Evolutionary conservation across 1,284 basidiomycete species (phyloP).

Genomic region (Cutaneotrichosporon sp.): DNA sequence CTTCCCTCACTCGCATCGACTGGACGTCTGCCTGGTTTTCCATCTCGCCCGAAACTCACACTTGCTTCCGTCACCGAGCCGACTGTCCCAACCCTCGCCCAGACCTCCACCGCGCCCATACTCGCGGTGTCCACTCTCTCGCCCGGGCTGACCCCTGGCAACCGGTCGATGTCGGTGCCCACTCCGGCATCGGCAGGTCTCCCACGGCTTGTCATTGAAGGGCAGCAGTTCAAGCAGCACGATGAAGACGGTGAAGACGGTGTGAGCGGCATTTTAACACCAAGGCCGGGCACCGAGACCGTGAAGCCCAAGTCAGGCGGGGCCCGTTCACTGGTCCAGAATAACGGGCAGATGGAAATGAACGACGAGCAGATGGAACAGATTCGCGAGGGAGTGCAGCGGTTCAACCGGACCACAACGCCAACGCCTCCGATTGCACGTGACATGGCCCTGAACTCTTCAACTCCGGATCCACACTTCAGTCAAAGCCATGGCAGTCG

Average conservation of each 20-base stretch:
- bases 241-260: conserved; percentile 35
- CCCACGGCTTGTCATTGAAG: conserved; percentile 22
- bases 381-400: conserved; percentile 35
- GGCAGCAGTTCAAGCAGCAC: conserved; percentile 17
- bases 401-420: conserved; percentile 23
- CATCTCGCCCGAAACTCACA: conserved; percentile 38
- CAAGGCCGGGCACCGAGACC: conserved; percentile 16
- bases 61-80: conserved; percentile 1
- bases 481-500: neutral
- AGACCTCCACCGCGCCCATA: neutral
- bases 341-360: conserved; percentile 30
- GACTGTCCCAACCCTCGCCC: conserved; percentile 4
- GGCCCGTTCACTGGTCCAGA: conserved; percentile 15
- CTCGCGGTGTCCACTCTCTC: neutral
- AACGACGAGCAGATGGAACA: conserved; percentile 34
- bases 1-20: conserved; percentile 18
- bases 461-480: neutral
- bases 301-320: neutral
- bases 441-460: neutral
- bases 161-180: neutral
- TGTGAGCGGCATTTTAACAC: conserved; percentile 25
- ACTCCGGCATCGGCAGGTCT: conserved; percentile 20
- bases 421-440: neutral
- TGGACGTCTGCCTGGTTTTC: conserved; percentile 26
- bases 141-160: neutral